These are phyloP conservation scores for Carex littledalei DNA, from an alignment of 176 grass and related monocot genomes.

Conservation along the genomic window DNA sequence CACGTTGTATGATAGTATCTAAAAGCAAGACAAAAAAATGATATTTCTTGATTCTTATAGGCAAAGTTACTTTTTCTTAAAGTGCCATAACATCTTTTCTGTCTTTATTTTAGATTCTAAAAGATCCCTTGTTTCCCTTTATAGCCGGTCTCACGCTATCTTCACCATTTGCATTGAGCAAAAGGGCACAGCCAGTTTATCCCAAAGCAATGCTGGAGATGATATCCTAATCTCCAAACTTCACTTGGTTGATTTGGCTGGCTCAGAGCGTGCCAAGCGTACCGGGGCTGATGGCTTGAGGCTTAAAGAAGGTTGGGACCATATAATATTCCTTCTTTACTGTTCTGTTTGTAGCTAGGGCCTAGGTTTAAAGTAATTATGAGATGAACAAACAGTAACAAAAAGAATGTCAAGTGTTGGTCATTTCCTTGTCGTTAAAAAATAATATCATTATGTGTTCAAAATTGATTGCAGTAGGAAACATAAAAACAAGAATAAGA, in stretches of 20 bases:
- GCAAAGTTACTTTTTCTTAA: neutral
- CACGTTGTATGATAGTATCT: neutral
- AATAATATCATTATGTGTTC: neutral
- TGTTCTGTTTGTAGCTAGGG: neutral
- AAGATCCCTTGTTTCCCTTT: neutral
- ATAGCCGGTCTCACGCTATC: conserved; percentile 50
- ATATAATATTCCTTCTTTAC: neutral
- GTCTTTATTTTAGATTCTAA: neutral
- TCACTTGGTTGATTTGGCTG: conserved; percentile 51
- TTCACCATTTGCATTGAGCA: conserved; percentile 49
- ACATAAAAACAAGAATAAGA: neutral
- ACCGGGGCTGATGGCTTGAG: conserved; percentile 48
- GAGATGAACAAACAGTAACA: neutral
- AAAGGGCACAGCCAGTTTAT: conserved; percentile 26
- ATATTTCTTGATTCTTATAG: neutral
- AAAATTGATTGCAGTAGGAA: neutral
- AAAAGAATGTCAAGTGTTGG: neutral
- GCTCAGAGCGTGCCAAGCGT: conserved; percentile 53
- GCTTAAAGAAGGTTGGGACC: conserved; percentile 40
- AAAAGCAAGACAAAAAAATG: neutral
- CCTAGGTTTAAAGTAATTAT: neutral
- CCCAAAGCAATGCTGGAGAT: conserved; percentile 23
- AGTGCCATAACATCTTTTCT: neutral
- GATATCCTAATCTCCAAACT: conserved; percentile 41
- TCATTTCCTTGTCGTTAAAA: neutral